phyloP scores from a whole-genome alignment of 352 stramenopile species.

The Globisporangium cystogenes region DNA sequence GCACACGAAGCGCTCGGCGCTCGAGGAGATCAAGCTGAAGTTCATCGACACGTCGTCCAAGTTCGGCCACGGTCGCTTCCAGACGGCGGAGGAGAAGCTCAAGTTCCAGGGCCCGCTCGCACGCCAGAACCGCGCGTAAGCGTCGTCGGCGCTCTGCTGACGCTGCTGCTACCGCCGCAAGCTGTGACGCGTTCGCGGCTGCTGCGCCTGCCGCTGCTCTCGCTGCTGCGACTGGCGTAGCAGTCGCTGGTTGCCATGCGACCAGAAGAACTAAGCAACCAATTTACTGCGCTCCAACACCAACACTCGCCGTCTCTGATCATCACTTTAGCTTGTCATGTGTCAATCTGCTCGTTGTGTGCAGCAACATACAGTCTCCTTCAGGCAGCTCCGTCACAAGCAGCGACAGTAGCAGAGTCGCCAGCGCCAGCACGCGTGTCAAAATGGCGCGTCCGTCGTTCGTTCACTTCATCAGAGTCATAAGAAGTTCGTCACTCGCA shows the following conservation, averaged over 20 bases:
- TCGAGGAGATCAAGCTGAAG: slow-evolving; percentile 96
- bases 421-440: background rate
- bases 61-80: slow-evolving; percentile 99
- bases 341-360: too few species aligned
- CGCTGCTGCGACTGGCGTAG: background rate
- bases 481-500: too few species aligned
- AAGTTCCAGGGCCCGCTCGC: slow-evolving; percentile 98
- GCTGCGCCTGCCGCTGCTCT: background rate
- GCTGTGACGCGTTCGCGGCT: slow-evolving; percentile 11
- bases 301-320: background rate
- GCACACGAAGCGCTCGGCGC: slow-evolving; percentile 95
- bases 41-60: slow-evolving; percentile 98
- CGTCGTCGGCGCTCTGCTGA: slow-evolving; percentile 5
- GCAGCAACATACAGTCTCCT: too few species aligned
- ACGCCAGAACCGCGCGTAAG: slow-evolving; percentile 86
- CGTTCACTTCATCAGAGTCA: background rate
- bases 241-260: background rate
- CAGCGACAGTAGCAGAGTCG: too few species aligned
- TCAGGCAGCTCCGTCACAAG: too few species aligned
- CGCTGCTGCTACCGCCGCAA: slow-evolving; percentile 10
- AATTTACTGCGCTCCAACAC: slow-evolving; percentile 3
- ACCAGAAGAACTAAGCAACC: slow-evolving; percentile 2
- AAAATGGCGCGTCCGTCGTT: background rate
- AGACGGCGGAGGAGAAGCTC: slow-evolving; percentile 99
- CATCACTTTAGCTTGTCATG: too few species aligned